These are phyloP conservation scores for Metschnikowia noctiluminum DNA, from an alignment of 805 yeast genomes.

Conservation along the genomic window DNA sequence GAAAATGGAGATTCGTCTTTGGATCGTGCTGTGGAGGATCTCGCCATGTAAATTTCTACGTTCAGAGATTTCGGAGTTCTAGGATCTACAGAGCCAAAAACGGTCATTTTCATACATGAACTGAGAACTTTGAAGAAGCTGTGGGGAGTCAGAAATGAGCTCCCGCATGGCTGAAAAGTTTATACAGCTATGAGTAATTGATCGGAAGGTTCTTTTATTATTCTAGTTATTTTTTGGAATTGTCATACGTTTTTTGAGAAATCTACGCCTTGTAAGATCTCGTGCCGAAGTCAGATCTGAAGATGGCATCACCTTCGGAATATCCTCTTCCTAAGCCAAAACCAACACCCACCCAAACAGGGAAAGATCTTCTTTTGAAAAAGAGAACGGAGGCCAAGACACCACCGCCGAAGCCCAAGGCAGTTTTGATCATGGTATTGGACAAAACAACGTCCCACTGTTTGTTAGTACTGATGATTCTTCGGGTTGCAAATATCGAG, in stretches of 20 bases:
- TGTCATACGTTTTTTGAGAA: background rate
- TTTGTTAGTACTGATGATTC: conserved; percentile 14
- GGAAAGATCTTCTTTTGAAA: conserved; percentile 93
- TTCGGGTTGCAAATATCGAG: background rate
- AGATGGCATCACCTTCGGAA: conserved; percentile 96
- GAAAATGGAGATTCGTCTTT: background rate
- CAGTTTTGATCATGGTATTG: conserved; percentile 90
- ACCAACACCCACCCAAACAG: conserved; percentile 96
- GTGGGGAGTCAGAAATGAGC: too few species aligned
- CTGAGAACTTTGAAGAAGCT: too few species aligned
- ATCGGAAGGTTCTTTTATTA: conserved; percentile 5
- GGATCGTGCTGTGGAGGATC: background rate
- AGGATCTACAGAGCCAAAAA: too few species aligned
- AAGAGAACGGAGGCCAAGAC: conserved; percentile 85
- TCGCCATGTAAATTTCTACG: background rate
- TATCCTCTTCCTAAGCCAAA: conserved; percentile 98
- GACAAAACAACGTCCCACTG: conserved; percentile 94
- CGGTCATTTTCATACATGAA: too few species aligned
- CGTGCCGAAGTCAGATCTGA: conserved; percentile 76
- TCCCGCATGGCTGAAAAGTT: too few species aligned
- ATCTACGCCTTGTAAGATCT: conserved; percentile 64
- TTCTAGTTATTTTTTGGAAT: conserved; percentile 3
- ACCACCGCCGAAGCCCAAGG: conserved; percentile 95
- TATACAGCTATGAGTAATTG: too few species aligned
- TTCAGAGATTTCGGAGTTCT: too few species aligned